Base-by-base conservation (phyloP, 2,329 filamentous ascomycete species). In the Fusarium verrucosum region DNA sequence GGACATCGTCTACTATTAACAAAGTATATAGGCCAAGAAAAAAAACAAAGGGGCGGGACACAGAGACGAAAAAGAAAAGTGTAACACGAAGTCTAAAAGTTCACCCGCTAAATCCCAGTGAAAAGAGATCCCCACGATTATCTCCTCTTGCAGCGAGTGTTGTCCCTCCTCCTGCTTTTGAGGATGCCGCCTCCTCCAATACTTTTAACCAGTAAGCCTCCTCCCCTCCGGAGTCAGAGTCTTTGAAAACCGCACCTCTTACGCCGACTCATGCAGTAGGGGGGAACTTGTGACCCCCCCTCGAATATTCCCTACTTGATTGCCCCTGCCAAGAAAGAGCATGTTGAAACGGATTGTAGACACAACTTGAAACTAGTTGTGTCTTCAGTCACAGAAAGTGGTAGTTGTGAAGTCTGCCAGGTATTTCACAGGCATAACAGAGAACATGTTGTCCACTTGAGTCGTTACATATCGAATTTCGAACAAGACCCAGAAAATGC, bases 241-340 rank as follows among this genome's bases (percentile, higher is more conserved):
- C 61, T 51, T 57, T 65, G 19, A 61, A 64, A 70, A 49, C 58
- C 62, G 45, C 64, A 66, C 64, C 57, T 40, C 61, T 63, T 74
- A 54, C 71, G 71, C 72, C 72, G 58, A 70, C 46, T 66, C 65
- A 74, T 74, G 72, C 72, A 73, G 46, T 61, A 54, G 46, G 52
- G 65, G 58, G 58, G 63, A 49, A 56, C 36, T 26, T 33, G 52
- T 64, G 60, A 51, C 45, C 49, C 57, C 60, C 62, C 66, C 46
- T 47, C 33, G 56, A 56, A 42, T 58, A 60, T 55, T 60, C 67
- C 70, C 70, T 67, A 67, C 32, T 42, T 70, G 36, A 45, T 56
- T 56, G 36, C 45, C 37, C 51, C 37, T 58, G 41, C 32, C 42
- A 44, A 58, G 38, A 25, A 54, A 26, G 47, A 51, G 56, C 62